Percentiles rank a stretch among this genome's conserved stretches.
phyloP scores from a whole-genome alignment of 2,329 filamentous ascomycete species.

The Colletotrichum camelliae region DNA sequence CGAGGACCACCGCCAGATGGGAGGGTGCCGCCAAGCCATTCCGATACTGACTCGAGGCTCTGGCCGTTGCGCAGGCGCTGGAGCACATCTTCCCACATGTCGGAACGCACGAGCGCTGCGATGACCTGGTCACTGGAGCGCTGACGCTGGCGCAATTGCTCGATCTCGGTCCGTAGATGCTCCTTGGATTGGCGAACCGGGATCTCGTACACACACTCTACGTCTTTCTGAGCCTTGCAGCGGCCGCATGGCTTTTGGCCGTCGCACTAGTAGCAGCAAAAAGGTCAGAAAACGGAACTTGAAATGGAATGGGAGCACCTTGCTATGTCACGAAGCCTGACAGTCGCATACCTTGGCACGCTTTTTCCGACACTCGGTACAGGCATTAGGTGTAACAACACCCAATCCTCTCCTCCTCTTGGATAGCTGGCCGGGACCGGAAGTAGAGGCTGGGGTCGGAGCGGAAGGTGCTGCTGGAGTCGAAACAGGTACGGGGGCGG shows the following conservation, averaged over 20 bases:
- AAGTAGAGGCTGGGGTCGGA: constrained; percentile 7
- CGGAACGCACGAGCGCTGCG: constrained; percentile 55
- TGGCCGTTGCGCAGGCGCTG: constrained; percentile 59
- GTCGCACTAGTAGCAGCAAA: constrained; percentile 54
- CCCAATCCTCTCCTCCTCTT: constrained; percentile 61
- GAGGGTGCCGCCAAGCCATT: constrained; percentile 50
- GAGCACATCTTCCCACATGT: constrained; percentile 60
- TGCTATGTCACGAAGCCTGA: neutral
- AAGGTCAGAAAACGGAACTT: neutral
- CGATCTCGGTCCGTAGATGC: constrained; percentile 64
- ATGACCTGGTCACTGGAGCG: constrained; percentile 61
- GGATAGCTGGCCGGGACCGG: constrained; percentile 36
- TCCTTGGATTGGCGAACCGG: constrained; percentile 70
- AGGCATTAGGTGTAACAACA: constrained; percentile 64
- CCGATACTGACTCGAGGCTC: constrained; percentile 58
- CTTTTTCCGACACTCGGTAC: constrained; percentile 67
- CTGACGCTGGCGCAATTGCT: constrained; percentile 59
- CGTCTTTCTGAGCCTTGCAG: constrained; percentile 58
- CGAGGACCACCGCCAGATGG: constrained; percentile 35
- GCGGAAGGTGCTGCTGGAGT: constrained; percentile 1
- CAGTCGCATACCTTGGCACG: constrained; percentile 57
- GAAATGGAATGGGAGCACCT: neutral
- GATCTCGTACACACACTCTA: constrained; percentile 66
- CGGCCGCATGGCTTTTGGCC: constrained; percentile 61
- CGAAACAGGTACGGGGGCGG: neutral